Evolutionary conservation across 1,139 yeast genomes (phyloP), one percentile per base, ranked within the genome.

Genomic region (Debaryomyces psychrophilus): DNA sequence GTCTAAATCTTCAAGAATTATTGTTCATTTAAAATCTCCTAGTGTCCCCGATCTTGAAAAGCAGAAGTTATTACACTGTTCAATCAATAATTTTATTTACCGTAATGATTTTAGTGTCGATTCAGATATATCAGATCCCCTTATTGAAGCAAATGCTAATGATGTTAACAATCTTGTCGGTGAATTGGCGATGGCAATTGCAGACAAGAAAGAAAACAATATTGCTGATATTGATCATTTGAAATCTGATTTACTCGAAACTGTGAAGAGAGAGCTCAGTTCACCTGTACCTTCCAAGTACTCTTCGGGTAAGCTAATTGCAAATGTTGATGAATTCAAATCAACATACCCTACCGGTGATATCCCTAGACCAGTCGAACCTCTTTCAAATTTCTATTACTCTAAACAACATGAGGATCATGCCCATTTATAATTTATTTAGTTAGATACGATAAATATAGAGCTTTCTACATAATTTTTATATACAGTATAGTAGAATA

Each of bases 21-120:
- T 85, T 15, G 77, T 90, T 17, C 90, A 89, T 58, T 75, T 92
- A 61, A 79, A 83, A 57, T 83, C 95, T 0, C 87, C 82, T 50
- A 65, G 62, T 3, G 65, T 65, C 4, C 73, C 76, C 4, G 56
- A 49, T 23, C 56, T 61, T 3, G 43, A 63, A 2, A 46, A 55
- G 2, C 44, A 50, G 36, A 70, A 69, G 49, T 59, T 60, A 39
- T 48, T 66, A 9, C 63, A 64, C 22, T 50, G 64, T 17, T 60
- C 73, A 1, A 50, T 69, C 20, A 53, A 54, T 47, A 70, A 70
- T 50, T 67, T 50, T 45, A 48, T 65, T 14, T 64, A 60, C 47
- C 55, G 57, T 31, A 49, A 59, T 29, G 63, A 58, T 20, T 46
- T 62, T n/a, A 55, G 58, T 3, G 50, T 70, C 22, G 61, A 56